Evolutionary conservation across 306 rosid species (phyloP), one percentile per base, ranked within the genome.

Genomic region (Cajanus cajan): DNA sequence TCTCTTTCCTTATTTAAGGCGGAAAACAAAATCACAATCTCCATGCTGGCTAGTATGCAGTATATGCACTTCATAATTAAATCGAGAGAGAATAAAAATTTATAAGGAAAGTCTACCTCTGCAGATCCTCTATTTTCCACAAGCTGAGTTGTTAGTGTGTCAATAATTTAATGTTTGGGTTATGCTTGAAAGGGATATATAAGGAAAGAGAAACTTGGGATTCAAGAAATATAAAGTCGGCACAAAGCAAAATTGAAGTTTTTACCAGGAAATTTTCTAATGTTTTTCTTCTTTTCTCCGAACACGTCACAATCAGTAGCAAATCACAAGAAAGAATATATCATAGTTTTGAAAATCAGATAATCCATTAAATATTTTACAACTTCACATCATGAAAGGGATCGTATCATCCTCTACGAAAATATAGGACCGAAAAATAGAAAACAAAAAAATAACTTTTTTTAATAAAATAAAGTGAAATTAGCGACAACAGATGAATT

Each of bases 151-250:
- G n/a, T n/a, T 11, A 62, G 24, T 14, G 79, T 74, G 24, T 4
- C 37, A 43, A 75, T 52, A 31, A 61, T 25, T 43, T 48, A 50
- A 51, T 43, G 41, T 36, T 77, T 51, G 19, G 13, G 7, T 4
- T 24, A 37, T 64, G 39, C 2, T 14, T 13, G 12, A 34, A 13
- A 48, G 22, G 54, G 31, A 66, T 48, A 36, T 65, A 25, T 14
- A 50, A 45, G 67, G 10, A 34, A 50, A 36, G 8, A 65, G 55
- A 77, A 19, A 65, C 74, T 77, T 77, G 74, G 81, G 44, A 18
- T 2, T 5, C 81, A 77, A 77, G 81, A 16, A 39, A 66, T 44
- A 33, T 44, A 5, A 21, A 64, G 73, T 21, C 14, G 28, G 31
- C 44, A 63, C 7, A 36, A 16, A 63, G 12, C 3, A 33, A 14